A percentile compares a stretch with the other conserved stretches of the same genome.
These are phyloP conservation scores for Prunus yedoensis DNA, from an alignment of 331 rosid species.

Conservation along the genomic window DNA sequence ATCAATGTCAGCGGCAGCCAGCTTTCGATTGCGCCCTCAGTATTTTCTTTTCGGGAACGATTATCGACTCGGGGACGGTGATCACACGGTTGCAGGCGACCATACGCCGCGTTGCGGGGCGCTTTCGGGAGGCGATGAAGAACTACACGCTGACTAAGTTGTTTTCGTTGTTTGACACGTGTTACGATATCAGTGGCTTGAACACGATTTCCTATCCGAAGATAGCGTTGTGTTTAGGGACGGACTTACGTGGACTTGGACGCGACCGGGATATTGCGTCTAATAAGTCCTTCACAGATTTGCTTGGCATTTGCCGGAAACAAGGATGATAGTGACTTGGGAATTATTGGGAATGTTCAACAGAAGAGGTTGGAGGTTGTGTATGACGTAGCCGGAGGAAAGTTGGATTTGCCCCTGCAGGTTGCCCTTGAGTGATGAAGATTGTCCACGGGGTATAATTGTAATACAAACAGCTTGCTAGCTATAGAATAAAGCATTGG, in stretches of 20 bases:
- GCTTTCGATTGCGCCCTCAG: conserved; percentile 32
- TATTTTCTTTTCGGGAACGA: conserved; percentile 45
- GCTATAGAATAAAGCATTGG: too few species aligned
- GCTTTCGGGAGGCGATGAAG: conserved; percentile 47
- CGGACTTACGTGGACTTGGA: conserved; percentile 17
- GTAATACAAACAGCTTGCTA: too few species aligned
- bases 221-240: conserved; percentile 35
- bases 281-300: conserved; percentile 19
- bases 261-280: conserved; percentile 25
- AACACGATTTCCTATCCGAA: conserved; percentile 21
- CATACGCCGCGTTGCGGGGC: conserved; percentile 36
- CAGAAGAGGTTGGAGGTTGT: too few species aligned
- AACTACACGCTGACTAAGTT: conserved; percentile 29
- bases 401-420: too few species aligned
- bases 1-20: conserved; percentile 34
- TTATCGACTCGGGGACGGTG: conserved; percentile 80
- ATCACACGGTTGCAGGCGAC: conserved; percentile 61
- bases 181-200: conserved; percentile 54
- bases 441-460: too few species aligned
- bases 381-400: too few species aligned
- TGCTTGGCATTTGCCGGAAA: conserved; percentile 71
- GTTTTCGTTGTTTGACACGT: conserved; percentile 53
- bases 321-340: too few species aligned
- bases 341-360: too few species aligned
- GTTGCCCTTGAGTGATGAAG: too few species aligned